Evolutionary conservation across 345 rosid genomes (phyloP).

Genomic region (Linum usitatissimum): DNA sequence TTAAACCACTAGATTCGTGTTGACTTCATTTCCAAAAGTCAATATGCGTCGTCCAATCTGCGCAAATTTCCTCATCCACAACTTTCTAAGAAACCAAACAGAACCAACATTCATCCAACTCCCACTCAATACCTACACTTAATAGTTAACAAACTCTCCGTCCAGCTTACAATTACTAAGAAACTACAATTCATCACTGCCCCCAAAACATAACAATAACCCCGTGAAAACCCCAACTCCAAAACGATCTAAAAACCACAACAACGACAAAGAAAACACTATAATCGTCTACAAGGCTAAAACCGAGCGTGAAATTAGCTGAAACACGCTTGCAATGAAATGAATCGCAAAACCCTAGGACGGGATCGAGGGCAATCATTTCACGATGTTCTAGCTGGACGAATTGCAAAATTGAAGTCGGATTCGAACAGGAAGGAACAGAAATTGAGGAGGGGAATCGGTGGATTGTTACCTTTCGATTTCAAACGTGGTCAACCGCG

Average conservation of each 20-base stretch:
- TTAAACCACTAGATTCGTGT: too few species aligned
- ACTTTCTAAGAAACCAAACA: background rate
- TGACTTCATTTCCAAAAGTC: too few species aligned
- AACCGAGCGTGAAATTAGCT: background rate
- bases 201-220: background rate
- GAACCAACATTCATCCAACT: background rate
- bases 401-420: slow-evolving; percentile 7
- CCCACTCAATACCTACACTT: background rate
- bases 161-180: background rate
- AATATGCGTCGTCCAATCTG: background rate
- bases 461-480: slow-evolving; percentile 17
- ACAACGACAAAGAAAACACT: background rate
- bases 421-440: slow-evolving; percentile 4
- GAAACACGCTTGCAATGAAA: background rate
- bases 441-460: slow-evolving; percentile 8
- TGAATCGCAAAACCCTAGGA: slow-evolving; percentile 23
- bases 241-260: background rate
- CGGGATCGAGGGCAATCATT: background rate
- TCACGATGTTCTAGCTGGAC: background rate
- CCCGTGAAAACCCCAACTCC: background rate
- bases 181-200: background rate
- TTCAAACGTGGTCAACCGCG: slow-evolving; percentile 16
- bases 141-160: background rate
- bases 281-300: background rate
- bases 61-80: background rate